Evolutionary conservation across 2,329 filamentous ascomycete genomes (phyloP).

Genomic region (Colletotrichum destructivum): DNA sequence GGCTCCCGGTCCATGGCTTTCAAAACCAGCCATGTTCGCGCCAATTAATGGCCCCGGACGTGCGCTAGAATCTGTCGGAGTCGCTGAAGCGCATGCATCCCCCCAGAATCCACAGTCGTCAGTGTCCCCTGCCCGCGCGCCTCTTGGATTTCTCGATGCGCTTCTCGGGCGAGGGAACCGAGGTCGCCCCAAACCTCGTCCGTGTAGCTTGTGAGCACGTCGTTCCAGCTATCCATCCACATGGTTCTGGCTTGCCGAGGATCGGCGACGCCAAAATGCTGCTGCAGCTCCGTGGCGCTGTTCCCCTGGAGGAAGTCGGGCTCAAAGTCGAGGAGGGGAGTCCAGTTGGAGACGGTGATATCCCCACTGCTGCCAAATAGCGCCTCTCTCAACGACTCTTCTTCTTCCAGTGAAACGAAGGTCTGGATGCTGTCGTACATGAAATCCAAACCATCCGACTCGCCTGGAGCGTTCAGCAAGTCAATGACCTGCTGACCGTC

Average conservation of each 20-base stretch:
- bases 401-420: constrained; percentile 42
- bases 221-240: constrained; percentile 71
- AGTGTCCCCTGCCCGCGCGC: constrained; percentile 26
- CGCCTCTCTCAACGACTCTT: constrained; percentile 44
- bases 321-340: constrained; percentile 66
- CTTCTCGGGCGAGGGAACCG: constrained; percentile 68
- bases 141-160: constrained; percentile 68
- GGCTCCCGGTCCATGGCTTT: neutral
- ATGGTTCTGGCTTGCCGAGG: constrained; percentile 55
- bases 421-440: constrained; percentile 42
- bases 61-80: constrained; percentile 57
- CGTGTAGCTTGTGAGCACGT: constrained; percentile 69
- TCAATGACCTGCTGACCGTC: constrained; percentile 42
- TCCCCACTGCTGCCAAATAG: constrained; percentile 46
- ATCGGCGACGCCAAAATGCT: constrained; percentile 58
- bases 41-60: constrained; percentile 48
- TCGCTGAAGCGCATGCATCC: constrained; percentile 52
- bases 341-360: constrained; percentile 52
- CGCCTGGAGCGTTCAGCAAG: constrained; percentile 36
- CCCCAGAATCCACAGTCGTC: constrained; percentile 5
- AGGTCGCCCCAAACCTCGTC: constrained; percentile 81
- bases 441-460: constrained; percentile 38
- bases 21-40: neutral
- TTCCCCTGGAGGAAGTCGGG: constrained; percentile 57
- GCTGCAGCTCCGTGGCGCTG: constrained; percentile 16